Conservation (phyloP, 2,329 filamentous ascomycete species). For the Xylariaceae sp. region DNA sequence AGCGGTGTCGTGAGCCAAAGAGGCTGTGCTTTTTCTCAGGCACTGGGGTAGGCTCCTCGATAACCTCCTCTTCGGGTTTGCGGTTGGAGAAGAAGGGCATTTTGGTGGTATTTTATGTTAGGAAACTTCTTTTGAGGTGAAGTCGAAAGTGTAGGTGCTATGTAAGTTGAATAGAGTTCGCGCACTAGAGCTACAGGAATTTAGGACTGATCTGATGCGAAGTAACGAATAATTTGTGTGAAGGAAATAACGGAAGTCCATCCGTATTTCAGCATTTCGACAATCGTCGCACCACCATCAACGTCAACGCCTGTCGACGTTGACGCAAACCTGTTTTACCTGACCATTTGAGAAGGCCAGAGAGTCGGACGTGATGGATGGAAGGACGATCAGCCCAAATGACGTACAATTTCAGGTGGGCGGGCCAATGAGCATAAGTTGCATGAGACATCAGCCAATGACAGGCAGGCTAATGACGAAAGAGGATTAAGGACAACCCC, state of each 20-base stretch:
- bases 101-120: conserved; percentile 15
- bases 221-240: neutral
- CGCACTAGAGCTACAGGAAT: no score
- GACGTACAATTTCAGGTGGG: conserved; percentile 33
- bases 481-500: conserved; percentile 27
- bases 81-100: conserved; percentile 44
- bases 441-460: conserved; percentile 27
- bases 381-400: conserved; percentile 33
- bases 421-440: conserved; percentile 28
- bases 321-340: conserved; percentile 36
- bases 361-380: conserved; percentile 2
- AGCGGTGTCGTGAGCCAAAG: conserved; percentile 48
- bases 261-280: conserved; percentile 34
- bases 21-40: conserved; percentile 49
- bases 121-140: no score
- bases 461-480: conserved; percentile 30
- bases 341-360: neutral
- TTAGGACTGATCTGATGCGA: neutral
- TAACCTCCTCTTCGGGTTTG: conserved; percentile 39
- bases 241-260: conserved; percentile 1
- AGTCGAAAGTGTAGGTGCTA: neutral
- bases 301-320: conserved; percentile 13
- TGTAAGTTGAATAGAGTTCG: neutral
- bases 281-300: conserved; percentile 15
- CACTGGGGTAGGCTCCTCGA: conserved; percentile 57